Conservation (phyloP, 495 filamentous ascomycete species). For the Neurospora africana region DNA sequence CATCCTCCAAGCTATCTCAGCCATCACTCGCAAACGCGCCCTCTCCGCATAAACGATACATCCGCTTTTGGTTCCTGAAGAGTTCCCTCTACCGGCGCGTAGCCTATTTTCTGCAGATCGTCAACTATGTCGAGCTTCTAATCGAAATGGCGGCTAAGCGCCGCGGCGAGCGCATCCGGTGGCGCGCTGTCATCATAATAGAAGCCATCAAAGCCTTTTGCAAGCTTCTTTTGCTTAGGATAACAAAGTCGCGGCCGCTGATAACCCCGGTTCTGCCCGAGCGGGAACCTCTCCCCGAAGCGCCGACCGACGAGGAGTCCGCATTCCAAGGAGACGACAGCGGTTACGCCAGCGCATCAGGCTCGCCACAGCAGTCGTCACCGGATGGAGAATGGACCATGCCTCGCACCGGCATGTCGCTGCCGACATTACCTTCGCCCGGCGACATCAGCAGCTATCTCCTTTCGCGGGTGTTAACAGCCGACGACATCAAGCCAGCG, state of each 20-base stretch:
- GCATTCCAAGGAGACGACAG: not conserved
- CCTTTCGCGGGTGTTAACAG: conserved; percentile 81
- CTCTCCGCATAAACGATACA: conserved; percentile 78
- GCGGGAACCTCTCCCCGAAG: conserved; percentile 57
- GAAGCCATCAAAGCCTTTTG: conserved; percentile 84
- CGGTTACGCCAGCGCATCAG: conserved; percentile 1
- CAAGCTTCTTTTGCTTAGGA: conserved; percentile 66
- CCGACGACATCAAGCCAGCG: conserved; percentile 91
- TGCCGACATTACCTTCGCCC: conserved; percentile 70
- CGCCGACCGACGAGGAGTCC: conserved; percentile 32
- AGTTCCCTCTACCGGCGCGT: conserved; percentile 66
- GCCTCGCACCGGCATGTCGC: conserved; percentile 78
- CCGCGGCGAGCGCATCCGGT: conserved; percentile 67
- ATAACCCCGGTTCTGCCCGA: conserved; percentile 80
- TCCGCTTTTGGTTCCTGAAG: conserved; percentile 72
- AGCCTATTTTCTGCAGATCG: conserved; percentile 71
- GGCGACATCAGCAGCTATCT: conserved; percentile 76
- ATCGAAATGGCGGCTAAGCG: conserved; percentile 82
- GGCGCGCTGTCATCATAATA: conserved; percentile 81
- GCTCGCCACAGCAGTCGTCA: not conserved
- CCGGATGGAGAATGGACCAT: conserved; percentile 68
- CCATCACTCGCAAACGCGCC: conserved; percentile 40
- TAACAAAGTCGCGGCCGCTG: conserved; percentile 77
- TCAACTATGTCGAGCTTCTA: conserved; percentile 84
- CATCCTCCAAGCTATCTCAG: conserved; percentile 38